Evolutionary conservation across 129 eudicot species (phyloP), one percentile per base, ranked within the genome.

Genomic region (Flaveria sonorensis): DNA sequence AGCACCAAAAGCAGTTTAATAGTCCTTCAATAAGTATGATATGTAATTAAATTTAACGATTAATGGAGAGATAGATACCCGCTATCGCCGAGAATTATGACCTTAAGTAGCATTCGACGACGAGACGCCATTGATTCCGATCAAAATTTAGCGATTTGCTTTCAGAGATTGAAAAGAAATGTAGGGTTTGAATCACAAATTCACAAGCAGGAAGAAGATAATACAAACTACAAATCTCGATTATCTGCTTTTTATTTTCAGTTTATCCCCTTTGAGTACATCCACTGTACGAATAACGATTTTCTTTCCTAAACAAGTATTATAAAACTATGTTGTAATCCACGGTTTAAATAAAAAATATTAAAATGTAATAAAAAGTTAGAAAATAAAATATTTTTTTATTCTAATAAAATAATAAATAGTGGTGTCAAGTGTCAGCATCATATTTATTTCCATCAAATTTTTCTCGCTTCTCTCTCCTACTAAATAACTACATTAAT

Each of bases 81-180:
- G 84, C 88, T 84, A 59, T 87, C 92, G 70, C 92, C 92, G 65
- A 87, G 92, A 61, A 87, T 87, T 72, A 87, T 87, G 85, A 85
- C 86, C 50, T 87, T 87, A 77, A 87, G 91, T 68, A 87, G 85
- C 83, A 81, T 84, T 70, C 91, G 84, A 36, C 91, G 84, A 72
- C 91, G 91, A 14, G 90, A 87, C 28, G 88, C 88, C 91, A 87
- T 87, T 43, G 83, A 81, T 71, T 61, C 21, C 45, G 67, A 78
- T 67, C 76, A 19, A 77, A 65, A 21, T 70, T n/a, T 70, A 14
- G 40, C 16, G 70, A 46, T 69, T 77, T 53, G 68, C 20, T 77
- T 42, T 19, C 62, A 15, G 47, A 60, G 70, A 36, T 66, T 47
- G 21, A 48, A 81, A 16, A 39, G 0, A 32, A 70, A 47, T 73